Conservation (phyloP, 345 rosid species). For the Gossypium thurberi region DNA sequence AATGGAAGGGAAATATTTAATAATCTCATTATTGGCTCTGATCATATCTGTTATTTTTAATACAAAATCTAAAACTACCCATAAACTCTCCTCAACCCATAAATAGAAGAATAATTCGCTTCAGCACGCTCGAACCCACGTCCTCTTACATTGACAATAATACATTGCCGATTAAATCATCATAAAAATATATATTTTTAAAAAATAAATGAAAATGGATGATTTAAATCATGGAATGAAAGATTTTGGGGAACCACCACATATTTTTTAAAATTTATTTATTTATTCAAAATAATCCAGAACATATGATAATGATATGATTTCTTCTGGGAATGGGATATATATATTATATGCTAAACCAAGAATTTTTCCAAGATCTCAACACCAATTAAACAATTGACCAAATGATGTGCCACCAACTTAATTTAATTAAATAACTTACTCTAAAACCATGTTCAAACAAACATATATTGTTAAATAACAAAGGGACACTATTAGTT, state of each 20-base stretch:
- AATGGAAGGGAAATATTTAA: no score
- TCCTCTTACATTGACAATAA: no score
- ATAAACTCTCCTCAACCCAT: no score
- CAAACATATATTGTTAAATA: constrained; percentile 14
- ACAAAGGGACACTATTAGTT: neutral
- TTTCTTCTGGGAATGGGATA: neutral
- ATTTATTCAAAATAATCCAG: neutral
- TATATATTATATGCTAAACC: neutral
- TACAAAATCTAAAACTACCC: fast-evolving
- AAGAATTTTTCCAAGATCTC: neutral
- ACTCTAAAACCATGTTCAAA: constrained; percentile 40
- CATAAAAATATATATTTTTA: no score
- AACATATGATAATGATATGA: neutral
- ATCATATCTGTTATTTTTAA: no score
- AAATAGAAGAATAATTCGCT: fast-evolving
- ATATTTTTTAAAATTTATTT: no score
- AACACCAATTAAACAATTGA: constrained; percentile 19
- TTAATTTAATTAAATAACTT: neutral
- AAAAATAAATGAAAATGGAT: no score
- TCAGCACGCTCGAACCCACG: no score
- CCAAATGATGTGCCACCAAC: constrained; percentile 20
- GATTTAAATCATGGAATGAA: no score
- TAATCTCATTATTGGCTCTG: no score
- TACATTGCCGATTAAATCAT: fast-evolving
- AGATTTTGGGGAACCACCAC: no score